phyloP scores from a whole-genome alignment of 2,329 filamentous ascomycete genomes.

The Fusarium tricinctum region DNA sequence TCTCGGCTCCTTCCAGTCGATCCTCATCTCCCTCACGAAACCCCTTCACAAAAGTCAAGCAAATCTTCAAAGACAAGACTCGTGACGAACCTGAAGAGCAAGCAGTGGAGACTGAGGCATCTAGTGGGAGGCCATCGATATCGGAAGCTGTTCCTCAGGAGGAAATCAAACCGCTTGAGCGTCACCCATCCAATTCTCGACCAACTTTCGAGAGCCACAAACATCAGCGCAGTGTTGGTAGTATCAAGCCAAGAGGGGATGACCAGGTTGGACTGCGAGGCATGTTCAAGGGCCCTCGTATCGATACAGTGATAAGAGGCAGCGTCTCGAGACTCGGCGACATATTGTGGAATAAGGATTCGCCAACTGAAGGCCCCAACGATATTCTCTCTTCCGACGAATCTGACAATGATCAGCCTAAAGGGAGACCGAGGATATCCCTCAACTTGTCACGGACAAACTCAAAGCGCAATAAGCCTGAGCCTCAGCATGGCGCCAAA shows the following conservation, averaged over 20 bases:
- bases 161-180: conserved; percentile 54
- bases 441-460: conserved; percentile 54
- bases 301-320: conserved; percentile 78
- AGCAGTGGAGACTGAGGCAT: conserved; percentile 54
- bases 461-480: conserved; percentile 52
- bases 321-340: conserved; percentile 70
- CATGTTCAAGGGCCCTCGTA: conserved; percentile 82
- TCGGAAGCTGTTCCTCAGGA: conserved; percentile 46
- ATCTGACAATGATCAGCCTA: conserved; percentile 61
- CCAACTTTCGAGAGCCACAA: conserved; percentile 63
- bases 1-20: conserved; percentile 74
- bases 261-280: conserved; percentile 63
- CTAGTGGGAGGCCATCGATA: conserved; percentile 46
- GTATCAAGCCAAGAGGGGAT: conserved; percentile 59
- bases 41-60: conserved; percentile 68
- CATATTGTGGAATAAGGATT: conserved; percentile 69
- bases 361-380: conserved; percentile 50
- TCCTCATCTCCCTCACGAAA: conserved; percentile 74
- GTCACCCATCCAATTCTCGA: conserved; percentile 48
- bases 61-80: conserved; percentile 68
- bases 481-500: conserved; percentile 55
- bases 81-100: conserved; percentile 59
- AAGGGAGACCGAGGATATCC: conserved; percentile 58
- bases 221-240: conserved; percentile 64
- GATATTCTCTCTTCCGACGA: conserved; percentile 63